Conservation (phyloP, 2,329 filamentous ascomycete genomes). For the Stemphylium lycopersici region DNA sequence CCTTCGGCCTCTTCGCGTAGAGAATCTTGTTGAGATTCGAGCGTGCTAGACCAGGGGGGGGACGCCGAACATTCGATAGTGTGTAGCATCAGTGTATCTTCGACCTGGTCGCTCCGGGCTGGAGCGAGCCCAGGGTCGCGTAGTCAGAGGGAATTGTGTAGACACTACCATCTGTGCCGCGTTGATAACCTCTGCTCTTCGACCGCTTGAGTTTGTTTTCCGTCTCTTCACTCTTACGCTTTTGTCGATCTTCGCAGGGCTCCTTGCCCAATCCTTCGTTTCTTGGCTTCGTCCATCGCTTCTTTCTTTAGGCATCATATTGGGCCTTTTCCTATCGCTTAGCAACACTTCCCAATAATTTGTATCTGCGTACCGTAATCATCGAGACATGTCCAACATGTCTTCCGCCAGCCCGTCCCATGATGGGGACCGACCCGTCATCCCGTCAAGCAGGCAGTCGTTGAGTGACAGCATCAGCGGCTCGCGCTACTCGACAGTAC, state of each 20-base stretch:
- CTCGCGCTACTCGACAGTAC: constrained; percentile 6
- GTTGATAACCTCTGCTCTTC: constrained; percentile 17
- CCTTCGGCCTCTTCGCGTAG: constrained; percentile 7
- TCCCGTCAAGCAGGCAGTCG: constrained; percentile 19
- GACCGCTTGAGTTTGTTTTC: constrained; percentile 9
- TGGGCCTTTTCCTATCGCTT: constrained; percentile 13
- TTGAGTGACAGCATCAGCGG: constrained; percentile 14
- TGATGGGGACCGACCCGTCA: constrained; percentile 7
- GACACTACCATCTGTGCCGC: constrained; percentile 14
- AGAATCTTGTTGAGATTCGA: constrained; percentile 14
- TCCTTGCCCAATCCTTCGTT: constrained; percentile 16
- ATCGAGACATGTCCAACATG: constrained; percentile 11
- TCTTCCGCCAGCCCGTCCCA: constrained; percentile 10
- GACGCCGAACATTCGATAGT: constrained; percentile 15
- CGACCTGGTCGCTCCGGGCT: constrained; percentile 10
- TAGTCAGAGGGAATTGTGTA: constrained; percentile 13
- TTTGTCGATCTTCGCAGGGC: constrained; percentile 12
- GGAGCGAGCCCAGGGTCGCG: constrained; percentile 6
- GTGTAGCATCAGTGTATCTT: constrained; percentile 17
- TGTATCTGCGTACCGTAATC: constrained; percentile 3
- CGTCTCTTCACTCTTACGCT: constrained; percentile 7
- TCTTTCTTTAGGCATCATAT: constrained; percentile 2
- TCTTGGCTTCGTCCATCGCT: neutral
- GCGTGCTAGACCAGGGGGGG: constrained; percentile 16
- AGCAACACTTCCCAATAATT: constrained; percentile 1